Evolutionary conservation across 2,329 filamentous ascomycete species (phyloP).

Genomic region (Aspergillus hiratsukae): DNA sequence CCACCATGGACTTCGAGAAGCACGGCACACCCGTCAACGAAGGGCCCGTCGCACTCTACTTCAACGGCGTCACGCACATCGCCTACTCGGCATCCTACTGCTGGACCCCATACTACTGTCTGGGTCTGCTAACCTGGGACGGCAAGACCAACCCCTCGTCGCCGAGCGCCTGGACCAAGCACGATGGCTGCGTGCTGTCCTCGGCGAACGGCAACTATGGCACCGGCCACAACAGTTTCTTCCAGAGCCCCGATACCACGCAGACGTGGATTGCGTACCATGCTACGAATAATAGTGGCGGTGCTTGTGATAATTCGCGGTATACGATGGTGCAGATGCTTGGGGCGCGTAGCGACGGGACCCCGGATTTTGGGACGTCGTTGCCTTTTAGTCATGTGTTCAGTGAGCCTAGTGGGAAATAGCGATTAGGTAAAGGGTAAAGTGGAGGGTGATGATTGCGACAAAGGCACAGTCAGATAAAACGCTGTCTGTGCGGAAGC

Average conservation of each 20-base stretch:
- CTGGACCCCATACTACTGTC: conserved; percentile 52
- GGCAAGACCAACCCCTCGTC: conserved; percentile 46
- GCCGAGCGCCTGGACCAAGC: conserved; percentile 48
- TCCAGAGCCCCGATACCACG: conserved; percentile 51
- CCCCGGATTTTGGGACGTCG: conserved; percentile 47
- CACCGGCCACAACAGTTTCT: conserved; percentile 56
- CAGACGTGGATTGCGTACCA: conserved; percentile 56
- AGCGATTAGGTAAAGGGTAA: no score
- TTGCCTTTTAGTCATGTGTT: not conserved
- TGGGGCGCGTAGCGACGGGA: conserved; percentile 48
- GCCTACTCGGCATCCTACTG: conserved; percentile 55
- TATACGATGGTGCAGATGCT: conserved; percentile 53
- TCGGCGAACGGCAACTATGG: conserved; percentile 55
- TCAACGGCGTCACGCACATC: conserved; percentile 50
- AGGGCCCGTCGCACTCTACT: conserved; percentile 51
- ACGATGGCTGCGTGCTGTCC: conserved; percentile 47
- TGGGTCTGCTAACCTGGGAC: conserved; percentile 53
- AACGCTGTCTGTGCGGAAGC: no score
- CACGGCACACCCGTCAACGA: conserved; percentile 52
- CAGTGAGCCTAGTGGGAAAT: no score
- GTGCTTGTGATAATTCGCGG: conserved; percentile 50
- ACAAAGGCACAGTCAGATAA: no score
- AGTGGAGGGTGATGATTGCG: no score
- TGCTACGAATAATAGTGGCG: conserved; percentile 46
- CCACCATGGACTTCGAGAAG: conserved; percentile 50